Percentiles rank a stretch among this genome's conserved stretches.
Evolutionary conservation across 139 green algal genomes (phyloP).

Genomic region (Chlorella sp.): DNA sequence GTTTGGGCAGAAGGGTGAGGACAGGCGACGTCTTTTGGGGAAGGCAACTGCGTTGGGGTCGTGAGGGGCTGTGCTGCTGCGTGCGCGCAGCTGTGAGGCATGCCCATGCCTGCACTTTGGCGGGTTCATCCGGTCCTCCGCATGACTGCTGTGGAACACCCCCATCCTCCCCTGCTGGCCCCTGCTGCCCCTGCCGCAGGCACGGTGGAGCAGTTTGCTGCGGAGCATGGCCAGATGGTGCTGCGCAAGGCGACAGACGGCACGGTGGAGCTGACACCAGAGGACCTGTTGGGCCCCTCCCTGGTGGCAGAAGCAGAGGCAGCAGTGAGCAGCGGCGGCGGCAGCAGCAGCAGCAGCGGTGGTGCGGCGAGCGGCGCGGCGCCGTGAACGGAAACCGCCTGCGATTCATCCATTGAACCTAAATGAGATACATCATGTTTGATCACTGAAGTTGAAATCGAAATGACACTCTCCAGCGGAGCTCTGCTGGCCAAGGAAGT

Average conservation of each 20-base stretch:
- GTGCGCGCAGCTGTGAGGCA: no score
- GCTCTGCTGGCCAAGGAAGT: no score
- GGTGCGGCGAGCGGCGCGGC: neutral
- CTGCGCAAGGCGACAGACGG: conserved; percentile 28
- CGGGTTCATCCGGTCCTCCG: no score
- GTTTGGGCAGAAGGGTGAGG: conserved; percentile 39
- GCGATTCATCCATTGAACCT: neutral
- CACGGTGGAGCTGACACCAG: conserved; percentile 46
- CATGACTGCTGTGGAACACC: no score
- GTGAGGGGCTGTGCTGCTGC: no score
- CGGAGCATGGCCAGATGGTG: neutral
- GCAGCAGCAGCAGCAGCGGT: neutral
- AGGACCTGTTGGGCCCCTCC: conserved; percentile 41
- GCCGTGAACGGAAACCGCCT: no score
- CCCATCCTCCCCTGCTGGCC: neutral
- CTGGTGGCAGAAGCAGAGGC: conserved; percentile 11
- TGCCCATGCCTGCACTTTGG: no score
- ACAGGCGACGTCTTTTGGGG: no score
- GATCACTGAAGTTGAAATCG: neutral
- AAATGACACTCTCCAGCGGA: neutral
- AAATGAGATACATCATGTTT: no score
- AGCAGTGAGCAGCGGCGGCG: neutral
- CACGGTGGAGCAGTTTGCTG: conserved; percentile 42
- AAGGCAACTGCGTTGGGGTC: no score
- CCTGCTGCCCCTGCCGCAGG: neutral